Conservation (phyloP, 2,329 filamentous ascomycete species). For the Diaporthe vaccinii region DNA sequence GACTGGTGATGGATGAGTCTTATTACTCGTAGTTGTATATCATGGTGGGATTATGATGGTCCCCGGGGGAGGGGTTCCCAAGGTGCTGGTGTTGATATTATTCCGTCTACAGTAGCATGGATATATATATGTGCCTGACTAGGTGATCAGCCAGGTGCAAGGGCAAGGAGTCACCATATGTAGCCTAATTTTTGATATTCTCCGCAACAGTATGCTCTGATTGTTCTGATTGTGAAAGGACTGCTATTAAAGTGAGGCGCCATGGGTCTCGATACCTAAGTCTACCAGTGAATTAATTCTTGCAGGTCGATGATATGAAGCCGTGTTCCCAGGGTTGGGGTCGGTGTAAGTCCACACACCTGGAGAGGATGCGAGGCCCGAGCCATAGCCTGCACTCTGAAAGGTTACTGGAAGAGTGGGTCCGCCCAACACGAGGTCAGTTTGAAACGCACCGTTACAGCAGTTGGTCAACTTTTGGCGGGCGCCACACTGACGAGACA, state of each 20-base stretch:
- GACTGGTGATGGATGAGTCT: too few species aligned
- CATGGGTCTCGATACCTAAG: neutral
- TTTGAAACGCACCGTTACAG: neutral
- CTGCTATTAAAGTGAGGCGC: neutral
- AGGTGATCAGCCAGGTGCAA: neutral
- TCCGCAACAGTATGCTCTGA: neutral
- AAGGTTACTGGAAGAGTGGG: neutral
- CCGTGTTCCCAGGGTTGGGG: conserved; percentile 16
- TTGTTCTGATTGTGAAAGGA: neutral
- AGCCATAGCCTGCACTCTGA: neutral
- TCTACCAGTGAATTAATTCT: neutral
- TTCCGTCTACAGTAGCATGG: neutral
- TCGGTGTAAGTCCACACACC: neutral
- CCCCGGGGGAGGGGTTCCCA: too few species aligned
- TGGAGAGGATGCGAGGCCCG: neutral
- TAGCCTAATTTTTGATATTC: neutral
- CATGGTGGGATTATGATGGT: neutral
- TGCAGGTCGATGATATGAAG: neutral
- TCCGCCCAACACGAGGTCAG: neutral
- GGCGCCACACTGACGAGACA: neutral
- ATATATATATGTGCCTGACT: neutral
- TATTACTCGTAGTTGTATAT: neutral
- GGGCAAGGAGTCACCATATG: neutral
- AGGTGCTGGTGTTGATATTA: neutral
- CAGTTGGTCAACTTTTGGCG: neutral